Percentiles rank a stretch among this genome's conserved stretches.
phyloP scores from a whole-genome alignment of 2,329 filamentous ascomycete genomes.

The Hirsutella minnesotensis region DNA sequence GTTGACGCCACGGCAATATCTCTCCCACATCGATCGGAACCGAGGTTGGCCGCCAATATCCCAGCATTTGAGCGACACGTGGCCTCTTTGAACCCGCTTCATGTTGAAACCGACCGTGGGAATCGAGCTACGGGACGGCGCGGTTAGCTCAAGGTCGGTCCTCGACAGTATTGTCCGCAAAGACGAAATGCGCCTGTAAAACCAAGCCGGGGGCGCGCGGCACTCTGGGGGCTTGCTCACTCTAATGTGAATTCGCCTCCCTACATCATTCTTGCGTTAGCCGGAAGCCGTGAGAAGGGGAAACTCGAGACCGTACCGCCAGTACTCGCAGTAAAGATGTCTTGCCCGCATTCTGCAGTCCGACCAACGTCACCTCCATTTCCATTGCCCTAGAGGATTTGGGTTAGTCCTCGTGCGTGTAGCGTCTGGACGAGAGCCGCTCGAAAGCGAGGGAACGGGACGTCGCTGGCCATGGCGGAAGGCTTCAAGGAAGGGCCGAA shows the following conservation, averaged over 20 bases:
- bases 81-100: conserved; percentile 94
- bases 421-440: too few species aligned
- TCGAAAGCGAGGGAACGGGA: too few species aligned
- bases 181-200: too few species aligned
- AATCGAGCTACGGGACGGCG: conserved; percentile 62
- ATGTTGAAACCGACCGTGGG: conserved; percentile 99
- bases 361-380: conserved; percentile 99
- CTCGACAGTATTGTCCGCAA: background rate
- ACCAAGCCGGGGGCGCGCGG: background rate
- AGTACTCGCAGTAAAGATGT: conserved; percentile 88
- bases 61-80: conserved; percentile 98
- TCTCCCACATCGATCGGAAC: conserved; percentile 98
- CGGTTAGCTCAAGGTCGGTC: background rate
- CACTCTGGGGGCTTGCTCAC: conserved; percentile 44
- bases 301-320: conserved; percentile 56
- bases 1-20: conserved; percentile 94
- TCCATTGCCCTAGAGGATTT: conserved; percentile 73
- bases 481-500: too few species aligned
- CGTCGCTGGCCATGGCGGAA: too few species aligned
- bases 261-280: conserved; percentile 32
- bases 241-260: conserved; percentile 98
- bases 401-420: too few species aligned
- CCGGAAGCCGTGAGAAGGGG: conserved; percentile 6
- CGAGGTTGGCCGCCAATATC: conserved; percentile 93
- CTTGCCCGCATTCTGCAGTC: conserved; percentile 95